Percentiles rank a stretch among this genome's conserved stretches.
Evolutionary conservation across 208 protist species (phyloP).

Genomic region (Kentomonas sorsogonicus): DNA sequence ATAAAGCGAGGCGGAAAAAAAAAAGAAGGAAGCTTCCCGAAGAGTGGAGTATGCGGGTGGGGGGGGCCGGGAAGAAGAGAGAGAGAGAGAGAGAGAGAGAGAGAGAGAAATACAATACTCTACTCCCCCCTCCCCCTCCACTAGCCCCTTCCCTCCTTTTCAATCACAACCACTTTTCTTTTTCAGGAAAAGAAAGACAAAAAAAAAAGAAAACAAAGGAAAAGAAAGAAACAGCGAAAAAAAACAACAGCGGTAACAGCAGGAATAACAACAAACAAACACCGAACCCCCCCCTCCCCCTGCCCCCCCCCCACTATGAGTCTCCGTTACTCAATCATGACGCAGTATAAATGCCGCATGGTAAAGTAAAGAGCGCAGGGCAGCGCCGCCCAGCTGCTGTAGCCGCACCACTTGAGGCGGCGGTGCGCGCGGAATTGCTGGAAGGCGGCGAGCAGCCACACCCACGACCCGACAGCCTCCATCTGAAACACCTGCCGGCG

Average conservation of each 20-base stretch:
- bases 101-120: too few species aligned
- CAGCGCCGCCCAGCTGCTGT: conserved; percentile 77
- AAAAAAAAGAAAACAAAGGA: conserved; percentile 19
- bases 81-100: too few species aligned
- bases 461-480: conserved; percentile 63
- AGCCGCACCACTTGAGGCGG: conserved; percentile 71
- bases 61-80: too few species aligned
- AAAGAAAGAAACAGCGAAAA: conserved; percentile 16
- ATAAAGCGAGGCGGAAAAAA: background rate
- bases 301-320: too few species aligned
- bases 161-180: too few species aligned
- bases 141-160: too few species aligned
- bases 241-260: conserved; percentile 1
- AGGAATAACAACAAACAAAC: conserved; percentile 13
- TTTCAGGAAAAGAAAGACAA: too few species aligned
- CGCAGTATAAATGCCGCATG: conserved; percentile 50
- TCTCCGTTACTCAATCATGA: conserved; percentile 26
- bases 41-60: too few species aligned
- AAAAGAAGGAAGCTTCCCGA: conserved; percentile 1
- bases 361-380: conserved; percentile 59
- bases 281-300: background rate
- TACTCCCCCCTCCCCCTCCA: too few species aligned
- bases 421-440: conserved; percentile 74
- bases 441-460: conserved; percentile 76
- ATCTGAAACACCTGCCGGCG: conserved; percentile 49